Conservation (phyloP, 1,139 yeast genomes). For the Taphrina flavorubra region DNA sequence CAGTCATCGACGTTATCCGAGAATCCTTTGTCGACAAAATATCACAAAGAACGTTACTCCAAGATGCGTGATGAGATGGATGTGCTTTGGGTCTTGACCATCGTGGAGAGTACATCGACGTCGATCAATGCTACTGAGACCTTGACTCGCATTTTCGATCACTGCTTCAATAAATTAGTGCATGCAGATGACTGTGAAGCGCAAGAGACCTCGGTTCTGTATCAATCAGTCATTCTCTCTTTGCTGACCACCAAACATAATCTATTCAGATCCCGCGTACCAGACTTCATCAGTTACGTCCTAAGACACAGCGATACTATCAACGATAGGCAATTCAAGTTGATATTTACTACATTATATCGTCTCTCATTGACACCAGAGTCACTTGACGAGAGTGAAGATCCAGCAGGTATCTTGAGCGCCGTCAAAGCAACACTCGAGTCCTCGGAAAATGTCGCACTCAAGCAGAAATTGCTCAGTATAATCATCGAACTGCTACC, state of each 20-base stretch:
- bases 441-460: not conserved
- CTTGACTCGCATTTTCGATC: not conserved
- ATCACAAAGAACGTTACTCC: not conserved
- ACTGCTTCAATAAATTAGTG: conserved; percentile 1
- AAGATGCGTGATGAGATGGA: conserved; percentile 3
- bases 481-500: conserved; percentile 23
- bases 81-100: conserved; percentile 14
- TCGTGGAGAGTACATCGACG: conserved; percentile 17
- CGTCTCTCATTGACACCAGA: conserved; percentile 11
- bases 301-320: conserved; percentile 13
- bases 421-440: not conserved
- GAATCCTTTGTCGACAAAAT: conserved; percentile 6
- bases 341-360: conserved; percentile 23
- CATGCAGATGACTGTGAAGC: not conserved
- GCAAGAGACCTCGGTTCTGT: conserved; percentile 1
- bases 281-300: conserved; percentile 10
- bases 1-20: not conserved
- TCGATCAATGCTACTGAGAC: not conserved
- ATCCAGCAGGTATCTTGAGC: conserved; percentile 5
- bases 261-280: conserved; percentile 1
- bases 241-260: not conserved
- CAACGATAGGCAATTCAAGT: conserved; percentile 25
- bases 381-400: not conserved
- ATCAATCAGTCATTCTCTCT: conserved; percentile 32
- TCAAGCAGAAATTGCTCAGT: conserved; percentile 1